Percentiles rank a stretch among this genome's conserved stretches.
phyloP scores from a whole-genome alignment of 2,329 filamentous ascomycete species.

The Exserohilum turcica region DNA sequence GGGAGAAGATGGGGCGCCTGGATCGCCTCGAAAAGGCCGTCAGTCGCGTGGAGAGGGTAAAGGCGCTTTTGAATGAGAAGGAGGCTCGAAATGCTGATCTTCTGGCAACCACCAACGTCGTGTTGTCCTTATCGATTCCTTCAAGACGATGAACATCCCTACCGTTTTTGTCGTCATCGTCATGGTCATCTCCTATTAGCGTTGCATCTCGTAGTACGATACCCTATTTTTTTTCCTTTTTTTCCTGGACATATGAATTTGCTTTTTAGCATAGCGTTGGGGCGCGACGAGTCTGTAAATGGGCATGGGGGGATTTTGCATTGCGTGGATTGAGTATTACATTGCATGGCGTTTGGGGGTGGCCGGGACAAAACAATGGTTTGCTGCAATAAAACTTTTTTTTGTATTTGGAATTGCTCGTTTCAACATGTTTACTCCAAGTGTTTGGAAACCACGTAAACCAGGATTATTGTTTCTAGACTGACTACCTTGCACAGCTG shows the following conservation, averaged over 20 bases:
- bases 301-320: no score
- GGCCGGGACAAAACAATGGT: no score
- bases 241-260: background rate
- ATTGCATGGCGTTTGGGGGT: no score
- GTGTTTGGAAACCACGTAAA: no score
- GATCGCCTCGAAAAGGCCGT: slow-evolving; percentile 74
- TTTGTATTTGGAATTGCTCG: no score
- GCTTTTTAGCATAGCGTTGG: slow-evolving; percentile 9
- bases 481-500: no score
- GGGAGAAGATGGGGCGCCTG: slow-evolving; percentile 70
- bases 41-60: slow-evolving; percentile 71
- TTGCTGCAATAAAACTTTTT: no score
- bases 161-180: background rate
- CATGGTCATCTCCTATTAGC: background rate
- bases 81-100: background rate
- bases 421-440: no score
- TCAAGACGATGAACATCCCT: slow-evolving; percentile 1
- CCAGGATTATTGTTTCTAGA: no score
- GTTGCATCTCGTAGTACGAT: slow-evolving; percentile 8
- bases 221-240: slow-evolving; percentile 9
- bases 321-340: no score
- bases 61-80: slow-evolving; percentile 58
- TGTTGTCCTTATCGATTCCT: background rate
- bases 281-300: background rate
- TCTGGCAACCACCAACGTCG: background rate